phyloP scores from a whole-genome alignment of 176 grass and related monocot genomes.

The Melocanna baccifera region DNA sequence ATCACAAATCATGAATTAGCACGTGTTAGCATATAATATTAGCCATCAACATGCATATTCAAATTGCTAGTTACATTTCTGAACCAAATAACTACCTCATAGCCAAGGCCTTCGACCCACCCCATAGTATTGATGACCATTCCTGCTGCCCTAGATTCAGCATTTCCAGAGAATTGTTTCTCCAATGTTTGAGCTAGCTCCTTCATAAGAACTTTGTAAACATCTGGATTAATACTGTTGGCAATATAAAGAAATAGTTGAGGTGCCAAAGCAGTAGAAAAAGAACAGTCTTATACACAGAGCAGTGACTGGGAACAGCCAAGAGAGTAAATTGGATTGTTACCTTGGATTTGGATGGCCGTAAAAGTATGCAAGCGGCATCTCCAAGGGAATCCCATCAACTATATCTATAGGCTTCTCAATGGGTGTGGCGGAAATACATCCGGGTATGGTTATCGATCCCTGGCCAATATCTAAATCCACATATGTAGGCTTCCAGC shows the following conservation, averaged over 20 bases:
- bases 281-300: conserved; percentile 12
- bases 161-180: conserved; percentile 84
- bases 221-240: conserved; percentile 72
- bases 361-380: conserved; percentile 88
- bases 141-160: conserved; percentile 89
- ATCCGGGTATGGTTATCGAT: conserved; percentile 86
- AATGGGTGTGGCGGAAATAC: conserved; percentile 81
- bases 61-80: not conserved
- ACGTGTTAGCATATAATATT: not conserved
- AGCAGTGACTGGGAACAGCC: not conserved
- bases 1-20: not conserved
- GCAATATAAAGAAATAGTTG: conserved; percentile 18
- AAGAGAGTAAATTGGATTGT: not conserved
- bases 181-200: conserved; percentile 85
- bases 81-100: conserved; percentile 55
- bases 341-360: conserved; percentile 83
- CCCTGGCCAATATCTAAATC: conserved; percentile 95
- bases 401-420: conserved; percentile 95
- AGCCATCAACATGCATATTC: not conserved
- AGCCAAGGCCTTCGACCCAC: conserved; percentile 99
- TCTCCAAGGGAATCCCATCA: conserved; percentile 95
- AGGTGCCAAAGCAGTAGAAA: not conserved
- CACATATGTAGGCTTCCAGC: conserved; percentile 88
- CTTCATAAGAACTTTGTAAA: conserved; percentile 95
- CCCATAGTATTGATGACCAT: conserved; percentile 97